phyloP scores from a whole-genome alignment of 148 eudicot genomes.

The Rhododendron simsii region DNA sequence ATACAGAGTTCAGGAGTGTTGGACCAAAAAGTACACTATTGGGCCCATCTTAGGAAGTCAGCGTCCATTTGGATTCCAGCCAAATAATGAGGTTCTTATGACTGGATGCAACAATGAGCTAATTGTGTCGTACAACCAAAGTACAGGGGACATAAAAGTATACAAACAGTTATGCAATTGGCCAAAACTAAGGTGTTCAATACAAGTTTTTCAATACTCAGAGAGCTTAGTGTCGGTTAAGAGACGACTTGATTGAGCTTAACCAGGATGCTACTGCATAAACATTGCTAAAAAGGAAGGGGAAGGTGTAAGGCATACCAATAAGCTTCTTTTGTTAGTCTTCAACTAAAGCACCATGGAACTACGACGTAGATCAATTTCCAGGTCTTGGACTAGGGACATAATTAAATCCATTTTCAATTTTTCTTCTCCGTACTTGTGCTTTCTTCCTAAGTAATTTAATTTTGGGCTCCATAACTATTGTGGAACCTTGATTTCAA shows the following conservation, averaged over 20 bases:
- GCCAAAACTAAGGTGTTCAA: too few relatives aligned
- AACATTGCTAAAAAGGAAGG: neutral
- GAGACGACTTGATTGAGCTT: neutral
- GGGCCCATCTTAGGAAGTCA: neutral
- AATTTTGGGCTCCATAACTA: neutral
- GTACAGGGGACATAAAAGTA: neutral
- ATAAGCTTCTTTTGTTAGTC: neutral
- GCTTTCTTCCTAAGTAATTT: neutral
- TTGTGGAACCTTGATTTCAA: neutral
- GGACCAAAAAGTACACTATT: neutral
- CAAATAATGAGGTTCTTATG: neutral
- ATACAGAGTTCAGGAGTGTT: neutral
- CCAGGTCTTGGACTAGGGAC: neutral
- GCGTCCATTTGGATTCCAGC: neutral
- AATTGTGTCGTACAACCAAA: neutral
- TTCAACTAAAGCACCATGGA: neutral
- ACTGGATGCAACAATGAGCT: neutral
- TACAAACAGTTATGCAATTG: too few relatives aligned
- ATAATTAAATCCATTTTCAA: neutral
- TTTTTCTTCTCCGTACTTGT: neutral
- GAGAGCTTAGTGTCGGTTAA: neutral
- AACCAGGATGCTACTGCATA: neutral
- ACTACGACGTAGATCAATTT: neutral
- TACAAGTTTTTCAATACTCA: neutral
- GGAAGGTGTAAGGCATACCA: neutral